Percentiles rank a stretch among this genome's conserved stretches.
Conservation (phyloP, 1,139 yeast species). For the Lodderomyces metapsilosis region DNA sequence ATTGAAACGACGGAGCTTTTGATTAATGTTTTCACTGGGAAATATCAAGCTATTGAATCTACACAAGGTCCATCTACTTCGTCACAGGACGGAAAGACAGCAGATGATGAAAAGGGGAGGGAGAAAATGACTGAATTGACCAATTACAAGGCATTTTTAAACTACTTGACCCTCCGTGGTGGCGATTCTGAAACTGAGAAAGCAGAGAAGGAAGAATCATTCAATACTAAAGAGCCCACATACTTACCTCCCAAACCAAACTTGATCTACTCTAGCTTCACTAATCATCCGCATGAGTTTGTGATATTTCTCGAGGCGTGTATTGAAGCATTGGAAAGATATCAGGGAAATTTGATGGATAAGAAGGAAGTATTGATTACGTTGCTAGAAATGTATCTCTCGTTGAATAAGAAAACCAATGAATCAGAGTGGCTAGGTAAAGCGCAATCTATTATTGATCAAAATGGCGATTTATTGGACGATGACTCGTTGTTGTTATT, state of each 20-base stretch:
- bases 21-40: slow-evolving; percentile 87
- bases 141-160: slow-evolving; percentile 70
- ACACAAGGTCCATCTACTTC: slow-evolving; percentile 7
- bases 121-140: slow-evolving; percentile 38
- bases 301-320: slow-evolving; percentile 95
- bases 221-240: slow-evolving; percentile 48
- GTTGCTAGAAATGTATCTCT: slow-evolving; percentile 75
- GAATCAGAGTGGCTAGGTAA: slow-evolving; percentile 58
- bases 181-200: neutral
- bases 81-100: slow-evolving; percentile 9
- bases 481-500: slow-evolving; percentile 59
- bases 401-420: slow-evolving; percentile 46
- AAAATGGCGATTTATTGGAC: slow-evolving; percentile 49
- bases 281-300: slow-evolving; percentile 81
- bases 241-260: slow-evolving; percentile 92
- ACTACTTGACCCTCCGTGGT: slow-evolving; percentile 48
- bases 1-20: slow-evolving; percentile 78
- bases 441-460: slow-evolving; percentile 53
- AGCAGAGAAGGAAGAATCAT: neutral
- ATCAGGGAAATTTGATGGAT: slow-evolving; percentile 70
- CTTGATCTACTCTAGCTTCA: slow-evolving; percentile 81
- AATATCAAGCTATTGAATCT: slow-evolving; percentile 49
- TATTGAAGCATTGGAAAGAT: slow-evolving; percentile 71
- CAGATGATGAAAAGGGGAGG: slow-evolving; percentile 9
- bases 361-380: slow-evolving; percentile 73